Evolutionary conservation across 768 basidiomycete species (phyloP), one percentile per base, ranked within the genome.

Genomic region (Amanita pseudoporphyria): DNA sequence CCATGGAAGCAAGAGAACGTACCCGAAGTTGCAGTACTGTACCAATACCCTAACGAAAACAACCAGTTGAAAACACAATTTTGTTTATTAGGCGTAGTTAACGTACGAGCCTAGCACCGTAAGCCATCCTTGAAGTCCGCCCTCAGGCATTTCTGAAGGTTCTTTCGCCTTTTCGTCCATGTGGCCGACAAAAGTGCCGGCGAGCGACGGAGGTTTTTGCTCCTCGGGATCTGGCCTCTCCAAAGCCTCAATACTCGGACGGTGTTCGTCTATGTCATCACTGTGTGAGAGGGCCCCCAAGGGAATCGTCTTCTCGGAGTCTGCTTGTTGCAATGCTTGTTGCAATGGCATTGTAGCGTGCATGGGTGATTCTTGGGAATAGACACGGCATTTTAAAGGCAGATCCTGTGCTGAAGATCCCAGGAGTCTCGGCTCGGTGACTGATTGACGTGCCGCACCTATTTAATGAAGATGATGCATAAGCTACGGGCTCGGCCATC

Each of bases 21-120:
- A 52, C 51, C 51, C 51, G 14, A 52, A 30, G 24, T 19, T 16
- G 19, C 21, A 18, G 26, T 33, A 52, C 24, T 52, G 51, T 12
- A 45, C 24, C 26, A 52, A 46, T 6, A n/a, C 37, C n/a, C 51
- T 52, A 35, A 6, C 12, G 18, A 6, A n/a, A 41, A 33, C 3
- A 36, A 19, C 18, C 3, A 31, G 14, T 37, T 9, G 19, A 16
- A n/a, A 35, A 6, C 6, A 42, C n/a, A 10, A 9, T 2, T 32
- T 7, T 21, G 22, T n/a, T 5, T 28, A 26, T 7, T 5, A 33
- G 22, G 10, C n/a, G 3, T 35, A 9, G 5, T 24, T 21, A 31
- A 49, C 48, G 38, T 49, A 49, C 48, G 39, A 22, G 6, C 48
- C 48, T 30, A 35, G 22, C 48, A 49, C 26, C 9, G 48, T 49